Percentiles rank a stretch among this genome's conserved stretches.
Conservation (phyloP, 2,329 filamentous ascomycete genomes). For the Epichloe bromicola region DNA sequence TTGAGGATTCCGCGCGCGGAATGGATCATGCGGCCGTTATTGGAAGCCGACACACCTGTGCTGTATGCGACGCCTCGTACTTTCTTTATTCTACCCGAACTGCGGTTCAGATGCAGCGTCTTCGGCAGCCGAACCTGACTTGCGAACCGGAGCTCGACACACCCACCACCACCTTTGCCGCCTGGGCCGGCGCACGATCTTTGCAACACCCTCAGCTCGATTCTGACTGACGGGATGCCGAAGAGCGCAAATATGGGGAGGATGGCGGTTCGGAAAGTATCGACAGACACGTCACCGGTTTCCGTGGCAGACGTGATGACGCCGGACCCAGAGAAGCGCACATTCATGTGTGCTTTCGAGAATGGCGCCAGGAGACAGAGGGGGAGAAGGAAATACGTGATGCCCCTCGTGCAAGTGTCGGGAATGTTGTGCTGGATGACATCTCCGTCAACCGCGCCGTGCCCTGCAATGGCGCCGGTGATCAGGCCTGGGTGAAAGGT, state of each 20-base stretch:
- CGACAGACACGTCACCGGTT: constrained; percentile 75
- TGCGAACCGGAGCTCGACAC: constrained; percentile 88
- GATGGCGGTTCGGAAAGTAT: constrained; percentile 86
- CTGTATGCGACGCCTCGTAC: constrained; percentile 90
- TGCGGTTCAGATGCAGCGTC: constrained; percentile 76
- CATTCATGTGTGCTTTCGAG: constrained; percentile 79
- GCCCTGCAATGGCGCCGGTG: constrained; percentile 66
- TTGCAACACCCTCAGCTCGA: constrained; percentile 73
- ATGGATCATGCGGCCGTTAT: constrained; percentile 93
- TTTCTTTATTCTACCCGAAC: constrained; percentile 71
- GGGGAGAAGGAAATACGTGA: constrained; percentile 85
- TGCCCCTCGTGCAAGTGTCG: constrained; percentile 61
- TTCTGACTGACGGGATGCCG: constrained; percentile 64
- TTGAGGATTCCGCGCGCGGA: constrained; percentile 80
- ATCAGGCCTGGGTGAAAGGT: constrained; percentile 88
- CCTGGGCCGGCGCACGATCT: constrained; percentile 65
- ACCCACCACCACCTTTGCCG: constrained; percentile 71
- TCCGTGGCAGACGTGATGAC: constrained; percentile 84
- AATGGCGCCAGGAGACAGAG: constrained; percentile 87
- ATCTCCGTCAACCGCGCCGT: constrained; percentile 56
- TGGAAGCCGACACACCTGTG: constrained; percentile 79
- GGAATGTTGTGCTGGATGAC: constrained; percentile 73
- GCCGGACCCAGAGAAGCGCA: constrained; percentile 78
- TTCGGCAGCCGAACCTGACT: constrained; percentile 89
- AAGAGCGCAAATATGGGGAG: constrained; percentile 83